Percentiles rank a stretch among this genome's conserved stretches.
Evolutionary conservation across 257 asterid genomes (phyloP).

Genomic region (Handroanthus guayacan): DNA sequence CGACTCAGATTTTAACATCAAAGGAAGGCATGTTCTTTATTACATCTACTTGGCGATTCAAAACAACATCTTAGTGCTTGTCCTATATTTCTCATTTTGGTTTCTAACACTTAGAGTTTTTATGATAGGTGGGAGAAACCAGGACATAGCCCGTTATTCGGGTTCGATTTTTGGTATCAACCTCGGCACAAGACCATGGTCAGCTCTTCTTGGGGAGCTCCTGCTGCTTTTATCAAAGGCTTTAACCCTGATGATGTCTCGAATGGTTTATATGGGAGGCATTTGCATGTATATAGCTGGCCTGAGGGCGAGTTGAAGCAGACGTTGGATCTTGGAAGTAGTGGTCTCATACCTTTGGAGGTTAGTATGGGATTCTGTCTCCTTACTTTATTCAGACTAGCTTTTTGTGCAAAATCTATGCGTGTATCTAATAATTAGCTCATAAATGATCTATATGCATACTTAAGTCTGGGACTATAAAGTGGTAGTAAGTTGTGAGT

Average conservation of each 20-base stretch:
- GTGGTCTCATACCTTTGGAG: slow-evolving; percentile 95
- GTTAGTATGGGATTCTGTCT: slow-evolving; percentile 34
- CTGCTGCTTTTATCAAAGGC: slow-evolving; percentile 89
- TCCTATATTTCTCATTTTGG: background rate
- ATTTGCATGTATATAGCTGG: slow-evolving; percentile 95
- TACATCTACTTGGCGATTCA: background rate
- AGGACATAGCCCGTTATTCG: slow-evolving; percentile 88
- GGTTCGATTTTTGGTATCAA: slow-evolving; percentile 98
- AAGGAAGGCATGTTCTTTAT: slow-evolving; percentile 73
- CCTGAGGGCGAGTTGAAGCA: slow-evolving; percentile 92
- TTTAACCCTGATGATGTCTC: slow-evolving; percentile 87
- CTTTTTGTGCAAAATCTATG: no score
- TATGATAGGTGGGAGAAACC: slow-evolving; percentile 94
- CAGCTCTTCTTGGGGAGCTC: slow-evolving; percentile 98
- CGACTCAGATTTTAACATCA: slow-evolving; percentile 87
- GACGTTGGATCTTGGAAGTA: slow-evolving; percentile 90
- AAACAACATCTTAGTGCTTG: background rate
- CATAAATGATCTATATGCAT: no score
- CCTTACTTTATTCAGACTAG: background rate
- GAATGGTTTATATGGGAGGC: slow-evolving; percentile 88
- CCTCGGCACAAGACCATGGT: slow-evolving; percentile 98
- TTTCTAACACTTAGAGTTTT: background rate
- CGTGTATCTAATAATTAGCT: no score
- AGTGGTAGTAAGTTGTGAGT: no score
- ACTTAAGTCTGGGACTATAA: no score